Conservation (phyloP, 331 rosid genomes). For the Ulmus americana region DNA sequence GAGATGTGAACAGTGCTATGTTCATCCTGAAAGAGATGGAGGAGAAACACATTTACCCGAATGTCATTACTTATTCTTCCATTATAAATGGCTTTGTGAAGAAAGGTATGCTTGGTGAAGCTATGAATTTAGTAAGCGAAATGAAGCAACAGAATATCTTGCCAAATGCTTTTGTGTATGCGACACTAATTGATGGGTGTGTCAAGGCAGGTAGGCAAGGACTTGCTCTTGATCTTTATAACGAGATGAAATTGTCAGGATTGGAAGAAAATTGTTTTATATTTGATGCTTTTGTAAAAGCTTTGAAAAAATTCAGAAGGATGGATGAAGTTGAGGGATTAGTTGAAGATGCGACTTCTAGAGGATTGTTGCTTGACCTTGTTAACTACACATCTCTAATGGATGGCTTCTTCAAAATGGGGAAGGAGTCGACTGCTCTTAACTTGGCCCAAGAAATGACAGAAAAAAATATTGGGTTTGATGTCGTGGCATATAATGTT, state of each 20-base stretch:
- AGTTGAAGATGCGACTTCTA: conserved; percentile 50
- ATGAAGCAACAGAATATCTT: conserved; percentile 48
- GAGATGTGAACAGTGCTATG: conserved; percentile 59
- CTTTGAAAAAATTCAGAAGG: conserved; percentile 56
- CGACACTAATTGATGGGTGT: conserved; percentile 55
- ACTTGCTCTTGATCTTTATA: conserved; percentile 50
- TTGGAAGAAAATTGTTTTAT: conserved; percentile 52
- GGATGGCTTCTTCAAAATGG: conserved; percentile 70
- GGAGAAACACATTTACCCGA: conserved; percentile 48
- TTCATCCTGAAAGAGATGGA: conserved; percentile 52
- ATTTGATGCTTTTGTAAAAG: conserved; percentile 67
- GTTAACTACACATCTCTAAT: conserved; percentile 71
- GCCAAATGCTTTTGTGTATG: conserved; percentile 67
- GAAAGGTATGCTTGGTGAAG: conserved; percentile 69
- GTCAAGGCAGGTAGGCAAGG: conserved; percentile 59
- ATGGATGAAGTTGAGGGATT: conserved; percentile 62
- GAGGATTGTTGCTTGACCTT: conserved; percentile 55
- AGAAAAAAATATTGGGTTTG: conserved; percentile 49
- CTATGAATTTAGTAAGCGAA: conserved; percentile 46
- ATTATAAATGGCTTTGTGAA: conserved; percentile 67
- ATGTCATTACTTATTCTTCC: conserved; percentile 62
- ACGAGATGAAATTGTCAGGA: conserved; percentile 61
- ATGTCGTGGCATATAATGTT: conserved; percentile 79
- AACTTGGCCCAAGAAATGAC: conserved; percentile 66
- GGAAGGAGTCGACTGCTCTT: conserved; percentile 59